Evolutionary conservation across 1,284 basidiomycete genomes (phyloP).

Genomic region (Malassezia dermatis): DNA sequence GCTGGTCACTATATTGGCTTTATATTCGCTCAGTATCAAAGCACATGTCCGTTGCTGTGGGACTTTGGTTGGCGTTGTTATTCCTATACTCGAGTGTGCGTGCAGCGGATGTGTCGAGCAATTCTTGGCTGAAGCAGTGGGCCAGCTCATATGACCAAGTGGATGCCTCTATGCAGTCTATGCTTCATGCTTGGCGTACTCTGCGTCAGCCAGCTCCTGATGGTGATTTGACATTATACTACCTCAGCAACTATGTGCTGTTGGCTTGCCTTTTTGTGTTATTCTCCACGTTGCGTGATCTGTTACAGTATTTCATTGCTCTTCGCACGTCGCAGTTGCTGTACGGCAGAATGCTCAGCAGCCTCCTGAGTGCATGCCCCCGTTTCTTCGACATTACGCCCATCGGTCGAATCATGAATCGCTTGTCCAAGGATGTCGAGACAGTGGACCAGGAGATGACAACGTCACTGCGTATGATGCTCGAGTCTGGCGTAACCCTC

Average conservation of each 20-base stretch:
- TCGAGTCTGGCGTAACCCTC: conserved; percentile 18
- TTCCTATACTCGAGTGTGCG: conserved; percentile 31
- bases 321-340: conserved; percentile 34
- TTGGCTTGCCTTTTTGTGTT: conserved; percentile 31
- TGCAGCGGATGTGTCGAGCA: conserved; percentile 30
- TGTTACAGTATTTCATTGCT: conserved; percentile 31
- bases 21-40: conserved; percentile 30
- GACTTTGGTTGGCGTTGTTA: conserved; percentile 27
- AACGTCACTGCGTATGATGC: conserved; percentile 14
- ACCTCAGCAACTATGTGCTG: conserved; percentile 33
- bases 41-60: not conserved
- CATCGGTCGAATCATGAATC: conserved; percentile 46
- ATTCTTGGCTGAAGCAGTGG: conserved; percentile 42
- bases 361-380: conserved; percentile 67
- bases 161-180: not conserved
- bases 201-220: not conserved
- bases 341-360: conserved; percentile 58
- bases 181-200: not conserved
- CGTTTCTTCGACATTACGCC: conserved; percentile 44
- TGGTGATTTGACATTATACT: conserved; percentile 21
- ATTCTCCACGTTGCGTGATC: conserved; percentile 32
- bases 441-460: conserved; percentile 47
- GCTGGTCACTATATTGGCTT: conserved; percentile 28
- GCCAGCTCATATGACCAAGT: conserved; percentile 30
- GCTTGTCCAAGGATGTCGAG: conserved; percentile 45